Evolutionary conservation across 768 basidiomycete genomes (phyloP).

Genomic region (Cystofilobasidium macerans): DNA sequence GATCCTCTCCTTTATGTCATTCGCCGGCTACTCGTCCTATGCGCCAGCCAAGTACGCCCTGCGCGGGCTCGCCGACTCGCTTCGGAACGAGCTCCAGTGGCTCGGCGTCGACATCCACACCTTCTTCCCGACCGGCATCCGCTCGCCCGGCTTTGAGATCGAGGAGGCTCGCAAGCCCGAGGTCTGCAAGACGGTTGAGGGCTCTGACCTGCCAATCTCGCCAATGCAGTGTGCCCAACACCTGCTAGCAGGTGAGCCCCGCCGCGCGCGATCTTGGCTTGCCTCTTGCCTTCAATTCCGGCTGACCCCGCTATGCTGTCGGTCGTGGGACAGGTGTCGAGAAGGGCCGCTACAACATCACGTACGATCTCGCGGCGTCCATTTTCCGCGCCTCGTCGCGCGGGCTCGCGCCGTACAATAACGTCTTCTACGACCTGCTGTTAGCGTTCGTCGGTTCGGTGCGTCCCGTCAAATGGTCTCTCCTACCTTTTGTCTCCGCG

Average conservation of each 20-base stretch:
- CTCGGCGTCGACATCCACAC: slow-evolving; percentile 70
- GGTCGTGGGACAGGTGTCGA: slow-evolving; percentile 48
- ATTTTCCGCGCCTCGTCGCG: slow-evolving; percentile 59
- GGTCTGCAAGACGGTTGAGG: slow-evolving; percentile 65
- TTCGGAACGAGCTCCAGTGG: slow-evolving; percentile 66
- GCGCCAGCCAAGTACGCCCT: slow-evolving; percentile 76
- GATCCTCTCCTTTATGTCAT: slow-evolving; percentile 59
- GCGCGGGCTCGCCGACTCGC: slow-evolving; percentile 69
- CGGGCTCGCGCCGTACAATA: slow-evolving; percentile 53
- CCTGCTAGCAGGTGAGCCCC: slow-evolving; percentile 56
- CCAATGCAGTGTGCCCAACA: slow-evolving; percentile 54
- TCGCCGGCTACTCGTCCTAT: slow-evolving; percentile 69
- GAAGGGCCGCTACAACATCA: slow-evolving; percentile 61
- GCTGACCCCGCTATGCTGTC: neutral
- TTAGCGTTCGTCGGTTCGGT: slow-evolving; percentile 44
- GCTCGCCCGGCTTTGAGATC: slow-evolving; percentile 59
- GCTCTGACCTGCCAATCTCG: slow-evolving; percentile 52
- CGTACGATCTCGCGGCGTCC: slow-evolving; percentile 55
- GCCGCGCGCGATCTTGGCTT: slow-evolving; percentile 20
- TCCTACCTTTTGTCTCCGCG: neutral
- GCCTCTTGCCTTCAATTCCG: neutral
- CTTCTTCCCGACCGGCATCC: slow-evolving; percentile 73
- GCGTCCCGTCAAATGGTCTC: slow-evolving; percentile 29
- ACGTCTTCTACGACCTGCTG: slow-evolving; percentile 49
- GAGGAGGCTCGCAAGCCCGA: slow-evolving; percentile 69